phyloP scores from a whole-genome alignment of 257 asterid genomes.

The Solanum etuberosum region DNA sequence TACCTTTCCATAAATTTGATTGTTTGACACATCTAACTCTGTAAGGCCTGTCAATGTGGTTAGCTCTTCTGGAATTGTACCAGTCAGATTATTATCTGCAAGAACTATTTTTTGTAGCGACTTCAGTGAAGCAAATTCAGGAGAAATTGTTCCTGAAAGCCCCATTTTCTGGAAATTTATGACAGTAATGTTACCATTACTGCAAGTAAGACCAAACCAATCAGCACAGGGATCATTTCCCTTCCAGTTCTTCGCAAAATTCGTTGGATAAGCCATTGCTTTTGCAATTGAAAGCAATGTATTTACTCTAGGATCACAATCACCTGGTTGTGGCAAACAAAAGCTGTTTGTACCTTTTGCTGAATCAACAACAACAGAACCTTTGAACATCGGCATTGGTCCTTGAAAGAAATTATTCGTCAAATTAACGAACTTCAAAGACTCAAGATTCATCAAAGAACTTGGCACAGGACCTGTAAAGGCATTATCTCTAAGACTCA shows the following conservation, averaged over 20 bases:
- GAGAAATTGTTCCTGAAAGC: slow-evolving; percentile 58
- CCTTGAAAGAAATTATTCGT: slow-evolving; percentile 88
- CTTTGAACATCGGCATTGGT: slow-evolving; percentile 62
- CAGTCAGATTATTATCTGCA: slow-evolving; percentile 62
- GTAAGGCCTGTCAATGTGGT: slow-evolving; percentile 40
- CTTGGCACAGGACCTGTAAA: slow-evolving; percentile 63
- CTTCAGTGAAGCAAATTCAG: slow-evolving; percentile 45
- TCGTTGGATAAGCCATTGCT: slow-evolving; percentile 51
- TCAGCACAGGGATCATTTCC: slow-evolving; percentile 70
- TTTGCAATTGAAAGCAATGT: slow-evolving; percentile 41
- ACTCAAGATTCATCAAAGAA: slow-evolving; percentile 55
- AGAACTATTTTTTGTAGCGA: slow-evolving; percentile 64
- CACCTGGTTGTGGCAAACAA: slow-evolving; percentile 72
- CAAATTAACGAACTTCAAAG: slow-evolving; percentile 61
- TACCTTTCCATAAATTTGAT: slow-evolving; percentile 55
- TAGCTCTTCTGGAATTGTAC: slow-evolving; percentile 60
- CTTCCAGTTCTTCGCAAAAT: slow-evolving; percentile 73
- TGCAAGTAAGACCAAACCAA: slow-evolving; percentile 85
- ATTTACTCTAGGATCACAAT: slow-evolving; percentile 65
- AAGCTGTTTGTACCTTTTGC: slow-evolving; percentile 45
- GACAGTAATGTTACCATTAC: slow-evolving; percentile 53
- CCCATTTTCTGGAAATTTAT: slow-evolving; percentile 84
- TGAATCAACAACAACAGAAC: slow-evolving; percentile 51
- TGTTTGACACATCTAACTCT: slow-evolving; percentile 70
- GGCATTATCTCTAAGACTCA: slow-evolving; percentile 75